These are phyloP conservation scores for Vanrija humicola DNA, from an alignment of 1,284 basidiomycete species.

Conservation along the genomic window DNA sequence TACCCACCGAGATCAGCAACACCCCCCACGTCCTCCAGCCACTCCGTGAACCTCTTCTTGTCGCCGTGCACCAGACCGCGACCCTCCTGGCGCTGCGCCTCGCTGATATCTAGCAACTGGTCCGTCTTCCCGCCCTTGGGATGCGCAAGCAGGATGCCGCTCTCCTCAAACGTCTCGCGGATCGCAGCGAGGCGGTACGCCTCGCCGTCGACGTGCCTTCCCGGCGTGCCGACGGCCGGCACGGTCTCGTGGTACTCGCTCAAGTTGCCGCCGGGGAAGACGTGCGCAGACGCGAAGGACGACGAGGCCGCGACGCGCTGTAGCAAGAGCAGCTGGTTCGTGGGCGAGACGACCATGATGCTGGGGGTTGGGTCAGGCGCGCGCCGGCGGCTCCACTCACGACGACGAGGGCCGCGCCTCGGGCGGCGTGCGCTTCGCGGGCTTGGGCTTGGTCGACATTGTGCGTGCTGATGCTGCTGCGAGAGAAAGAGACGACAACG, in stretches of 20 bases:
- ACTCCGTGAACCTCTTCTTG: conserved; percentile 11
- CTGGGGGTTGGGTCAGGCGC: neutral
- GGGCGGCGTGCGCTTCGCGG: no score
- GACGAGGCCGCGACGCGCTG: conserved; percentile 14
- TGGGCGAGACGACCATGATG: conserved; percentile 12
- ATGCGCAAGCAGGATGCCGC: conserved; percentile 14
- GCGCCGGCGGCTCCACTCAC: no score
- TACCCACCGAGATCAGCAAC: conserved; percentile 7
- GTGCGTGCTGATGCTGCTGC: no score
- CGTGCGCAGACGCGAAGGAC: conserved; percentile 12
- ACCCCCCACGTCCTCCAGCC: conserved; percentile 8
- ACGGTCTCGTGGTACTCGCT: conserved; percentile 11
- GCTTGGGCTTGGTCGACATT: no score
- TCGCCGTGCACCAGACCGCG: conserved; percentile 10
- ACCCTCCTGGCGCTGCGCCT: neutral
- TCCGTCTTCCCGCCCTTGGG: neutral
- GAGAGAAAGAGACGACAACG: no score
- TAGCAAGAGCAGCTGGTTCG: conserved; percentile 13
- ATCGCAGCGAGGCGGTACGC: conserved; percentile 12
- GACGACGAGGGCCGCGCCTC: no score
- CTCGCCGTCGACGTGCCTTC: conserved; percentile 8
- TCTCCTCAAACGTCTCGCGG: conserved; percentile 21
- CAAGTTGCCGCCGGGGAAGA: conserved; percentile 14
- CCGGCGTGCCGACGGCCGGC: neutral
- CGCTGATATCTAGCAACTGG: conserved; percentile 2